Base-by-base conservation (phyloP, 192 early-diverging fungal species). In the Phycomyces nitens region DNA sequence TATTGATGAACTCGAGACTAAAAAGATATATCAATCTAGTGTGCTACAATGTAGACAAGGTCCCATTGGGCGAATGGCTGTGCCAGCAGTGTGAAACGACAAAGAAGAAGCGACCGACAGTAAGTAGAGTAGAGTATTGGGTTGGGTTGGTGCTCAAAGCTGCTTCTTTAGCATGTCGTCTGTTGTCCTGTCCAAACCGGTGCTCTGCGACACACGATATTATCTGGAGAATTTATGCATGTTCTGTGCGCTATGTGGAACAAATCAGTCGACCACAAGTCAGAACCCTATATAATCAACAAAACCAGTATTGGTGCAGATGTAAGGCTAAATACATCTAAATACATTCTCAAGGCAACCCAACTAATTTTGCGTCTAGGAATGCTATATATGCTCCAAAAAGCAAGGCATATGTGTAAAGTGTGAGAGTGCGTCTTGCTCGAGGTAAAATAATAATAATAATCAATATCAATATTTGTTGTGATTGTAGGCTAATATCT, bases 51-150 rank as follows among this genome's bases (percentile, higher is more conserved):
- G 66, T 82, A 4, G 58, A 60, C 11, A 68, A 64, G 10, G 58
- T 82, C 8, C 81, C 81, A 5, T 55, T 66, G 16, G 81, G 70
- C 21, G 69, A 77, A 23, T 82, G 81, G 81, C 76, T 66, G 44
- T 82, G 81, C 47, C 72, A 82, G 44, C 55, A 75, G 24, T 82
- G 81, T 34, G 77, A 74, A 23, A 69, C 68, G 40, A 53, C 58
- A 42, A 70, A 68, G 43, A 59, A 62, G 14, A 60, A 71, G n/a
- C 53, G 60, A n/a, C 58, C 74, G 40, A 77, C 73, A 14, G 80
- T 79, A 77, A 44, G 70, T 62, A 34, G 7, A 34, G 7, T n/a
- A n/a, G n/a, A n/a, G n/a, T n/a, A n/a, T n/a, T n/a, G n/a, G n/a
- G n/a, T n/a, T n/a, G n/a, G n/a, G n/a, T n/a, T n/a, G n/a, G n/a